phyloP scores from a whole-genome alignment of 2,329 filamentous ascomycete species.

The Phoma herbarum region DNA sequence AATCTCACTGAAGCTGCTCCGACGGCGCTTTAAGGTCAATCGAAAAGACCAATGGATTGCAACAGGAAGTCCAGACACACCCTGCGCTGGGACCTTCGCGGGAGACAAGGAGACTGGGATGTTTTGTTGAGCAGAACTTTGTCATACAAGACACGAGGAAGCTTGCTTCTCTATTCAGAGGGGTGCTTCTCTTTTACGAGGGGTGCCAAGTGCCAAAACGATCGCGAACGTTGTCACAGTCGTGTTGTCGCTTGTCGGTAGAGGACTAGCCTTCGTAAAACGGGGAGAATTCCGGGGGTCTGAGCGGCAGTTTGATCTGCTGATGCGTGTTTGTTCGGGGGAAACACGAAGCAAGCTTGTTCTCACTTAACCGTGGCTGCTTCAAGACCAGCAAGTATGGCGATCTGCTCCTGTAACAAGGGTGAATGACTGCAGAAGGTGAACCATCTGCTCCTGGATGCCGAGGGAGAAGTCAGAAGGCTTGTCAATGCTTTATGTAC shows the following conservation, averaged over 20 bases:
- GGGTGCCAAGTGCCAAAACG: background rate
- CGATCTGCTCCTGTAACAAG: background rate
- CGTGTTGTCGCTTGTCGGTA: background rate
- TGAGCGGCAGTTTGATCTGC: background rate
- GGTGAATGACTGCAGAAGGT: background rate
- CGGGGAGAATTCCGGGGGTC: background rate
- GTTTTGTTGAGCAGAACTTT: background rate
- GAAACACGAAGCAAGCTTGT: background rate
- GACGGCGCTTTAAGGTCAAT: background rate
- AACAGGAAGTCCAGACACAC: background rate
- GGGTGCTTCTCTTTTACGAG: background rate
- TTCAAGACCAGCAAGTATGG: background rate
- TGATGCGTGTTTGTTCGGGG: background rate
- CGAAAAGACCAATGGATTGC: background rate
- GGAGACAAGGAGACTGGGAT: background rate
- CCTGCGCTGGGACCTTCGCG: background rate
- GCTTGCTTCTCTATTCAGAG: background rate
- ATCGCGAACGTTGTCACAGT: too few species aligned
- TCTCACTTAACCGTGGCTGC: background rate
- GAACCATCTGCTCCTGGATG: background rate
- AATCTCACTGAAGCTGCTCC: background rate
- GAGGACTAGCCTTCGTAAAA: background rate
- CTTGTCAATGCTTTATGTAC: conserved; percentile 17
- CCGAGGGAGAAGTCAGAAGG: conserved; percentile 3
- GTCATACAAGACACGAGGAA: background rate